These are phyloP conservation scores for Dendrobium chrysotoxum DNA, from an alignment of 106 monocot genomes.

Conservation along the genomic window DNA sequence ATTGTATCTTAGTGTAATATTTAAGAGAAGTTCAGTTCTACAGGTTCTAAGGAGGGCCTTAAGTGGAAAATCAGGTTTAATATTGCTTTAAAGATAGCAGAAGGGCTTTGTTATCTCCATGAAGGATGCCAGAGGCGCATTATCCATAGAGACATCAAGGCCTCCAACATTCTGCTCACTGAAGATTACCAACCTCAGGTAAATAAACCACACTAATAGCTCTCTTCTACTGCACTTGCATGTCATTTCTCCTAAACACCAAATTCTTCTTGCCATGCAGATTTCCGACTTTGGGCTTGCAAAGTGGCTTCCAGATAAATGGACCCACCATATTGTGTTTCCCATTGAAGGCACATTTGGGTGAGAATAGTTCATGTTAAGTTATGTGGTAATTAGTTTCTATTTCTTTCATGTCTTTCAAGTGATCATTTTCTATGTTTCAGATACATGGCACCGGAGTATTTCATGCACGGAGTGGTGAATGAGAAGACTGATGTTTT, in stretches of 20 bases:
- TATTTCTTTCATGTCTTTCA: neutral
- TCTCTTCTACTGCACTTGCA: neutral
- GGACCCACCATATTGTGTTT: slow-evolving; percentile 77
- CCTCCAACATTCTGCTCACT: slow-evolving; percentile 86
- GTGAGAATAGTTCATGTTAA: slow-evolving; percentile 17
- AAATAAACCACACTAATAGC: neutral
- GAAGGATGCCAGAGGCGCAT: slow-evolving; percentile 82
- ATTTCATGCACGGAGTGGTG: slow-evolving; percentile 90
- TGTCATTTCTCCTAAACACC: neutral
- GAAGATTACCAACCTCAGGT: slow-evolving; percentile 90
- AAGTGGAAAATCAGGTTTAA: slow-evolving; percentile 74
- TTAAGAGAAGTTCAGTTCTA: slow-evolving; percentile 24
- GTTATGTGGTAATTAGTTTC: neutral
- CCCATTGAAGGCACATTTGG: slow-evolving; percentile 99
- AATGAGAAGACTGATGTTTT: slow-evolving; percentile 96
- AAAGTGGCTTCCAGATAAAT: slow-evolving; percentile 95
- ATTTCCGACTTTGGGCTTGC: slow-evolving; percentile 98
- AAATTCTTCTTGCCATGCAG: slow-evolving; percentile 16
- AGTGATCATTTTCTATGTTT: neutral
- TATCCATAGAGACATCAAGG: slow-evolving; percentile 97
- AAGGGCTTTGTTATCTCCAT: slow-evolving; percentile 89
- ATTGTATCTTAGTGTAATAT: neutral
- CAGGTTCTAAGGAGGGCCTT: slow-evolving; percentile 57
- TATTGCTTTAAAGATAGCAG: slow-evolving; percentile 74
- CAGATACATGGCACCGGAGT: slow-evolving; percentile 89